These are phyloP conservation scores for Phytophthora palmivora DNA, from an alignment of 352 stramenopile genomes.

Conservation along the genomic window DNA sequence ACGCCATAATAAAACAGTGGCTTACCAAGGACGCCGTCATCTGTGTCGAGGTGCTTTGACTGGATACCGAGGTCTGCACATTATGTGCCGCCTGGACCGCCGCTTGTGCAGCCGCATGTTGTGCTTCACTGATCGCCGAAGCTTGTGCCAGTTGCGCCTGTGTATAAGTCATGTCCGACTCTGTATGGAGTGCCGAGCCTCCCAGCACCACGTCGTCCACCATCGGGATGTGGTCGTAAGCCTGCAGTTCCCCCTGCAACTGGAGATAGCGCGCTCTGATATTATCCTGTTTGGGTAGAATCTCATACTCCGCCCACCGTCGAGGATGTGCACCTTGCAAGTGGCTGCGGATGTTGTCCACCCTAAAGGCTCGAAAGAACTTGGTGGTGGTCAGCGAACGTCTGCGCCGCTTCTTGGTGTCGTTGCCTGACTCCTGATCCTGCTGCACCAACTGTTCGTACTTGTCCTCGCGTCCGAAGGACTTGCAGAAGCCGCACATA, in stretches of 20 bases:
- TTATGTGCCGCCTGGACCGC: slow-evolving; percentile 17
- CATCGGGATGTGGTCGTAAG: slow-evolving; percentile 69
- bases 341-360: slow-evolving; percentile 90
- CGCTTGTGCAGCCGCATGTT: slow-evolving; percentile 39
- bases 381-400: slow-evolving; percentile 87
- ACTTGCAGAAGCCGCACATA: slow-evolving; percentile 88
- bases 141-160: slow-evolving; percentile 55
- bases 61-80: slow-evolving; percentile 14
- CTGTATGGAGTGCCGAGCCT: slow-evolving; percentile 52
- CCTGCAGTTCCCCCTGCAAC: slow-evolving; percentile 63
- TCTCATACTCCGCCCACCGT: slow-evolving; percentile 80
- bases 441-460: slow-evolving; percentile 74
- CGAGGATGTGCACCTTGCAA: slow-evolving; percentile 77
- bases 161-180: slow-evolving; percentile 68
- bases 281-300: slow-evolving; percentile 79
- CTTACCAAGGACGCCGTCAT: slow-evolving; percentile 56
- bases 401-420: slow-evolving; percentile 77
- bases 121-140: slow-evolving; percentile 36
- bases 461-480: slow-evolving; percentile 79
- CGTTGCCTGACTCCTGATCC: slow-evolving; percentile 56
- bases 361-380: slow-evolving; percentile 86
- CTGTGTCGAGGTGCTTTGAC: slow-evolving; percentile 26
- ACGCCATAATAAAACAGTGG: slow-evolving; percentile 9
- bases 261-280: slow-evolving; percentile 66
- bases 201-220: slow-evolving; percentile 78